phyloP scores from a whole-genome alignment of 2,329 filamentous ascomycete species.

The Xylaria sp. region DNA sequence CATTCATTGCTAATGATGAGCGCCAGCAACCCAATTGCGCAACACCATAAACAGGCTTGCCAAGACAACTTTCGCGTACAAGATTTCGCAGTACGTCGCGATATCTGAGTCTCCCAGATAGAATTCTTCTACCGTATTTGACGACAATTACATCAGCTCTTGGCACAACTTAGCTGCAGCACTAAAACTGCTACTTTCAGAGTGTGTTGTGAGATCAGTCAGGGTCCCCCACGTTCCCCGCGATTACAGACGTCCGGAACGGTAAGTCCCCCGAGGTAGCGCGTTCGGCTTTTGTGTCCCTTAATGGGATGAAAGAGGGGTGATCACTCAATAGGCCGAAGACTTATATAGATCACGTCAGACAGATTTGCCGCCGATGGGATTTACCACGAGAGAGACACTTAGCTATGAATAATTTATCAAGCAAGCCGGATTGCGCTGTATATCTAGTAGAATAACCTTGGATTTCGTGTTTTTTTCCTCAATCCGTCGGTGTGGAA shows the following conservation, averaged over 20 bases:
- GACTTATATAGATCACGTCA: slow-evolving; percentile 23
- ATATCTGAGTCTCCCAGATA: slow-evolving; percentile 18
- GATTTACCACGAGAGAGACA: slow-evolving; percentile 1
- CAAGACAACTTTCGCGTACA: slow-evolving; percentile 6
- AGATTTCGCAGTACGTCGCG: slow-evolving; percentile 8
- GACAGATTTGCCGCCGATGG: neutral
- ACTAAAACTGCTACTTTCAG: slow-evolving; percentile 31
- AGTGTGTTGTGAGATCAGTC: slow-evolving; percentile 15
- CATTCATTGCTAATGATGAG: slow-evolving; percentile 27
- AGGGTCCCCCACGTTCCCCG: slow-evolving; percentile 34
- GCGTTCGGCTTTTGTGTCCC: slow-evolving; percentile 28
- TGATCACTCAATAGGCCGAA: slow-evolving; percentile 4
- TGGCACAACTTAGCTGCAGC: slow-evolving; percentile 21
- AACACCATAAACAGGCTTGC: slow-evolving; percentile 19
- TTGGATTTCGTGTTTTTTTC: neutral
- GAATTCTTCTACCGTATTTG: slow-evolving; percentile 16
- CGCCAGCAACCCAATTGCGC: slow-evolving; percentile 27
- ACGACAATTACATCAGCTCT: slow-evolving; percentile 21
- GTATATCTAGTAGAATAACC: neutral
- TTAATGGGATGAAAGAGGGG: slow-evolving; percentile 26
- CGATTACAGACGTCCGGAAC: slow-evolving; percentile 29
- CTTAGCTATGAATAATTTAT: slow-evolving; percentile 15
- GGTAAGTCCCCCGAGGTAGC: slow-evolving; percentile 23
- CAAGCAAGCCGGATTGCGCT: slow-evolving; percentile 4
- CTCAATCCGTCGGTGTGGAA: neutral